These are phyloP conservation scores for Capsicum chinense DNA, from an alignment of 257 asterid genomes.

Conservation along the genomic window DNA sequence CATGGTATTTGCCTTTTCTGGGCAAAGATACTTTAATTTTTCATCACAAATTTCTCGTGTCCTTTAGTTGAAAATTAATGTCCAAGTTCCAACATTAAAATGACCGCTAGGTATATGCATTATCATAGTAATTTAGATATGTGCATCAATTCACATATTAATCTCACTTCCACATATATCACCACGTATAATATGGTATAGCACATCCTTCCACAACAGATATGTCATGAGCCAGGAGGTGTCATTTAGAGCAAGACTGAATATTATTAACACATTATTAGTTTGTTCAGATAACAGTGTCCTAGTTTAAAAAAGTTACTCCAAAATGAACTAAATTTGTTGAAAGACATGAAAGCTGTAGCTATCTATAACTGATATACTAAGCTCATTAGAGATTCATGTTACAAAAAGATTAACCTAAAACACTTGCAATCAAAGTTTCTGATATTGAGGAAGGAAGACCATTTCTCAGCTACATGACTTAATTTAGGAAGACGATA, in stretches of 20 bases:
- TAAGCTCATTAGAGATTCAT: not conserved
- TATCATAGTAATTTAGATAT: not conserved
- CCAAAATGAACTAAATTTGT: not conserved
- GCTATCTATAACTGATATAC: slow-evolving; percentile 24
- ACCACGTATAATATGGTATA: not conserved
- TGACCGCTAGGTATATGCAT: not conserved
- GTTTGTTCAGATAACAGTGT: not conserved
- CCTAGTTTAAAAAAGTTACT: not conserved
- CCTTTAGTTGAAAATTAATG: not conserved
- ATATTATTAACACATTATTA: not conserved
- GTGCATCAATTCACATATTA: not conserved
- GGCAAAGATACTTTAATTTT: not conserved
- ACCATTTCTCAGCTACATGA: not conserved
- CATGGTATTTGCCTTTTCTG: not conserved
- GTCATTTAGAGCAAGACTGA: not conserved
- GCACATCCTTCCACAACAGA: not conserved
- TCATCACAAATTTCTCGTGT: not conserved
- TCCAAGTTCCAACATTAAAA: not conserved
- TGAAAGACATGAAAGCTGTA: not conserved
- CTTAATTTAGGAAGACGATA: not conserved
- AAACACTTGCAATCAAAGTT: slow-evolving; percentile 3
- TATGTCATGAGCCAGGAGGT: slow-evolving; percentile 11
- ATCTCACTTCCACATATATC: not conserved
- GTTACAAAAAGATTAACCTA: not conserved
- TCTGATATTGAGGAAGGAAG: not conserved